Evolutionary conservation across 768 basidiomycete genomes (phyloP).

Genomic region (Pseudohyphozyma bogoriensis): DNA sequence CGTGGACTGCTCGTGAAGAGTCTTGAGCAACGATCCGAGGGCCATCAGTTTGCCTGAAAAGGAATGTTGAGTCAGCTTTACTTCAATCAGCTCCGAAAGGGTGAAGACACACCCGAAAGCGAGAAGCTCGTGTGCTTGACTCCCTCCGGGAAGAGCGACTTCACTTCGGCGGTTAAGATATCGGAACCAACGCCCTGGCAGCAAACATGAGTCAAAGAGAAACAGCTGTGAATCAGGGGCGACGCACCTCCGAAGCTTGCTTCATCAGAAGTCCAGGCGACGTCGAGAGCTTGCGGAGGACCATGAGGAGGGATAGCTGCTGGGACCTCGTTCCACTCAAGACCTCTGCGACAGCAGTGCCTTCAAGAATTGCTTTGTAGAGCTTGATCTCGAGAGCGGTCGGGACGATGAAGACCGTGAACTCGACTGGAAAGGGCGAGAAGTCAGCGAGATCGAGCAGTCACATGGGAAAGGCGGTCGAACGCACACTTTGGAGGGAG

Average conservation of each 20-base stretch:
- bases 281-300: constrained; percentile 82
- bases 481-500: constrained; percentile 80
- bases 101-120: constrained; percentile 56
- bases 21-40: constrained; percentile 54
- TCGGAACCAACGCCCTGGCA: constrained; percentile 3
- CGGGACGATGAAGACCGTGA: constrained; percentile 91
- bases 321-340: constrained; percentile 57
- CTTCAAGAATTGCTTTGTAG: constrained; percentile 63
- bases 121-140: constrained; percentile 48
- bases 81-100: background rate
- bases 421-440: constrained; percentile 60
- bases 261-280: constrained; percentile 64
- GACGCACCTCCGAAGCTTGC: constrained; percentile 15
- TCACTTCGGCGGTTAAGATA: constrained; percentile 20
- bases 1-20: constrained; percentile 50
- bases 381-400: constrained; percentile 71
- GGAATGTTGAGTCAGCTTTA: background rate
- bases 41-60: constrained; percentile 26
- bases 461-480: background rate
- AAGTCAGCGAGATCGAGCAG: background rate
- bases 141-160: constrained; percentile 34
- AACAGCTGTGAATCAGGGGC: background rate
- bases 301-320: constrained; percentile 65
- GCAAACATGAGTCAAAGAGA: too few relatives aligned
- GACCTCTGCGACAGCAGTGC: constrained; percentile 58